Base-by-base conservation (phyloP, 768 basidiomycete genomes). In the Leccinum ochraceum region DNA sequence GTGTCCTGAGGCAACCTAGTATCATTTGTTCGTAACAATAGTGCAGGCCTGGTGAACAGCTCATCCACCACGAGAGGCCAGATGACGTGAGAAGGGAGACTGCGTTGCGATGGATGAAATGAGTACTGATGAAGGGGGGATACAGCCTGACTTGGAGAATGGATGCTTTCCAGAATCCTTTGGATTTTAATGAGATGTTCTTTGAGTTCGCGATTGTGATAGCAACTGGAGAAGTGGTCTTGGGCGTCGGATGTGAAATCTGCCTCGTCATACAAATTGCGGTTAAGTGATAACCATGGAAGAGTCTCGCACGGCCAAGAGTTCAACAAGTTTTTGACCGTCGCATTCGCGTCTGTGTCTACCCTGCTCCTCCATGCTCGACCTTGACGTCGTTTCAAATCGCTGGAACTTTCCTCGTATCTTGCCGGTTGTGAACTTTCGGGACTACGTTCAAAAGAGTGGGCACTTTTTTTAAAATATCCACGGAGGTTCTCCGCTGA, bases 261-360 rank as follows among this genome's bases (percentile, higher is more conserved):
- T 14, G 11, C 1, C 30, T 63, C 28, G 16, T 64, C 6, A 7
- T 66, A 63, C 14, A 10, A 58, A 20, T 7, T 3, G 9, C 11
- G n/a, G 14, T 34, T n/a, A n/a, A 61, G 57, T 0, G 58, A 55
- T 34, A 13, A 14, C 17, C 24, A 26, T 3, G 60, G 60, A 13
- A 61, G 57, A 37, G 55, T 58, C 46, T 60, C 51, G 34, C 50
- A 63, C 17, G 54, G 61, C 68, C 68, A 69, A 32, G 59, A 48
- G 4, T 20, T 13, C 10, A 60, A 30, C 50, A 69, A 48, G 17
- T 16, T 11, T 3, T 46, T 17, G 20, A 61, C 60, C 2, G 57
- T 59, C 20, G 22, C 9, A 20, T 46, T 34, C 8, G 39, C 20
- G 22, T 68, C 64, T 14, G 42, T 22, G 32, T 16, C 6, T 11